These are phyloP conservation scores for Penicillium malachiteum DNA, from an alignment of 495 filamentous ascomycete genomes.

Conservation along the genomic window DNA sequence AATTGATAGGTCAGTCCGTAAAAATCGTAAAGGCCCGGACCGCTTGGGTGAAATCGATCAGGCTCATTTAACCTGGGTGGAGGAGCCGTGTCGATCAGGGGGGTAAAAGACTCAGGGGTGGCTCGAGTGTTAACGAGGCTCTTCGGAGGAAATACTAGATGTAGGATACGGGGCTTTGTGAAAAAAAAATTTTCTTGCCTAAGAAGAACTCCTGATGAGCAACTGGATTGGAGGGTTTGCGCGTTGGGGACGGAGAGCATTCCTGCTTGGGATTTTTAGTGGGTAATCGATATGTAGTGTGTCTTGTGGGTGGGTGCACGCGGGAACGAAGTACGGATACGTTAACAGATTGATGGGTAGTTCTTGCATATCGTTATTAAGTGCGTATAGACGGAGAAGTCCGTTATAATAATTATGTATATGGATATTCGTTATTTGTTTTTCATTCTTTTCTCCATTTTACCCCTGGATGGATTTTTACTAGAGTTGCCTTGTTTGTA, in stretches of 20 bases:
- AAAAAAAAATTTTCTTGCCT: not conserved
- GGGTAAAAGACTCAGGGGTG: not conserved
- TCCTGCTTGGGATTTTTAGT: no score
- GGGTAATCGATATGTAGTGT: no score
- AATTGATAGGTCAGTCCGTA: not conserved
- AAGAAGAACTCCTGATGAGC: no score
- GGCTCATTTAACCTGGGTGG: conserved; percentile 4
- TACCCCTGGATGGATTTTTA: not conserved
- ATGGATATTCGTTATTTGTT: not conserved
- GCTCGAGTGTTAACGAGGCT: conserved; percentile 6
- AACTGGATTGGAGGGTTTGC: no score
- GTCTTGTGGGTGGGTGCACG: no score
- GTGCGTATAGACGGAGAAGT: not conserved
- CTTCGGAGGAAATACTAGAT: not conserved
- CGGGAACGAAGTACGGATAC: not conserved
- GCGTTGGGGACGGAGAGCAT: no score
- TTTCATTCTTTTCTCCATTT: not conserved
- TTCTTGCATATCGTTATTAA: not conserved
- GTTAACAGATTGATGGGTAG: no score
- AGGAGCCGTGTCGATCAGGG: conserved; percentile 6
- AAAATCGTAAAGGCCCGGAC: not conserved
- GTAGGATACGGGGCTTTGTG: not conserved
- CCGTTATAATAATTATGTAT: not conserved
- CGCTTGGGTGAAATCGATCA: not conserved
- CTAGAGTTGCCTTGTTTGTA: not conserved